Conservation (phyloP, 257 asterid species). For the Capsicum rhomboideum region DNA sequence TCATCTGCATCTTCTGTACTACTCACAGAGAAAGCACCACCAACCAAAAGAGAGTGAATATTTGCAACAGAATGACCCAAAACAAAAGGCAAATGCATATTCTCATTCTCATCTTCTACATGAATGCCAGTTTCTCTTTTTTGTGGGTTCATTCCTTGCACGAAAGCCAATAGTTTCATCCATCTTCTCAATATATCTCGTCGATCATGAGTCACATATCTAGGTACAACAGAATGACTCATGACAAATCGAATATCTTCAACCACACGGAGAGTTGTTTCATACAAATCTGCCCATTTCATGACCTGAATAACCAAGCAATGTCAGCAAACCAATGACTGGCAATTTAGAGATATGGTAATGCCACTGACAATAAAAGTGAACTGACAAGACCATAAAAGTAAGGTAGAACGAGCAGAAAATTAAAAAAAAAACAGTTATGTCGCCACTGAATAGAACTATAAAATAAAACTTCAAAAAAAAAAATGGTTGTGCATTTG, state of each 20-base stretch:
- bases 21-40: constrained; percentile 66
- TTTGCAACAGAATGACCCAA: constrained; percentile 66
- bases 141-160: constrained; percentile 90
- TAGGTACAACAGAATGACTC: constrained; percentile 85
- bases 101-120: constrained; percentile 81
- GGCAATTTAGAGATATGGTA: background rate
- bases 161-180: constrained; percentile 78
- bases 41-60: constrained; percentile 70
- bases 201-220: constrained; percentile 53
- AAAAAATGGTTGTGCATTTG: background rate
- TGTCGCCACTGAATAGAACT: background rate
- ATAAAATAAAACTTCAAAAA: background rate
- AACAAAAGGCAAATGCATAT: constrained; percentile 63
- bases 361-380: background rate
- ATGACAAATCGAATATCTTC: constrained; percentile 85
- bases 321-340: background rate
- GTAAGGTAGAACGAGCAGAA: background rate
- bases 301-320: constrained; percentile 44
- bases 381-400: background rate
- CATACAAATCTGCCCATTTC: constrained; percentile 69
- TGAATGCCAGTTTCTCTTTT: constrained; percentile 85
- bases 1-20: constrained; percentile 30
- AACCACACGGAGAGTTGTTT: constrained; percentile 71
- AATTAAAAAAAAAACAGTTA: background rate
- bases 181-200: constrained; percentile 71